Percentiles rank a stretch among this genome's conserved stretches.
phyloP scores from a whole-genome alignment of 306 rosid genomes.

The Quercus alba region DNA sequence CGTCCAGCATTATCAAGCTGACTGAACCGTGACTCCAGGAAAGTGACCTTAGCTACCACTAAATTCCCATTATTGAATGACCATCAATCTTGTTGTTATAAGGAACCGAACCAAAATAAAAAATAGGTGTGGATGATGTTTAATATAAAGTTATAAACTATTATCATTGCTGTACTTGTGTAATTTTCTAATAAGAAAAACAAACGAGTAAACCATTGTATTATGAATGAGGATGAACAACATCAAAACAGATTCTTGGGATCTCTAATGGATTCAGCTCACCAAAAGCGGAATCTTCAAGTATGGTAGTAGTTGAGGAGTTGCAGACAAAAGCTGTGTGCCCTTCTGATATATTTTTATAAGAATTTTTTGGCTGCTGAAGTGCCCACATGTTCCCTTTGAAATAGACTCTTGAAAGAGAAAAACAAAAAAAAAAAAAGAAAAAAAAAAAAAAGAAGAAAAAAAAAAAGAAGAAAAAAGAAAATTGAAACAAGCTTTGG shows the following conservation, averaged over 20 bases:
- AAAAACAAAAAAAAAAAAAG: neutral
- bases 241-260: slow-evolving; percentile 38
- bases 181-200: too few species aligned
- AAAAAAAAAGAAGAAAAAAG: neutral
- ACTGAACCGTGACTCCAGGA: neutral
- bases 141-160: neutral
- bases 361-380: slow-evolving; percentile 22
- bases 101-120: neutral
- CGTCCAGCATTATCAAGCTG: slow-evolving; percentile 23
- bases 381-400: slow-evolving; percentile 54
- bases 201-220: neutral
- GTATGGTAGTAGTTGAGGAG: slow-evolving; percentile 30
- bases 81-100: neutral
- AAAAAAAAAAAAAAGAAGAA: too few species aligned
- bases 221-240: neutral
- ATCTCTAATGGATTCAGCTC: slow-evolving; percentile 29
- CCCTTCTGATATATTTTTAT: slow-evolving; percentile 22
- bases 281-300: slow-evolving; percentile 29
- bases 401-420: slow-evolving; percentile 28
- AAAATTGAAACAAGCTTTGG: slow-evolving; percentile 29
- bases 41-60: neutral
- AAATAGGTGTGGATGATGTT: neutral
- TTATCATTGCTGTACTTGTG: too few species aligned
- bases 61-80: neutral
- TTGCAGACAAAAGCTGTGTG: slow-evolving; percentile 39